Percentiles rank a stretch among this genome's conserved stretches.
Conservation (phyloP, 148 eudicot species). For the Chenopodium suecicum region DNA sequence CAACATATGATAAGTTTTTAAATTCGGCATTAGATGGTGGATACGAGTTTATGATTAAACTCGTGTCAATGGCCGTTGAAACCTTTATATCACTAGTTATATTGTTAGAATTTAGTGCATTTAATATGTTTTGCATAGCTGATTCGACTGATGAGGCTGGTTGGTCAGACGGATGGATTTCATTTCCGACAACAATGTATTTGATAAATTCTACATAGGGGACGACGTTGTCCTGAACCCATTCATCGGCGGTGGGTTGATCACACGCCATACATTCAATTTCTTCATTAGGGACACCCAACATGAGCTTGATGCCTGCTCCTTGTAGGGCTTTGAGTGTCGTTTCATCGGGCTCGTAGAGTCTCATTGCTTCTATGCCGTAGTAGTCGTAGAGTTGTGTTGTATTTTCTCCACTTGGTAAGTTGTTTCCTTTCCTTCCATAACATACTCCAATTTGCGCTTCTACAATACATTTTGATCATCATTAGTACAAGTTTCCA, state of each 20-base stretch:
- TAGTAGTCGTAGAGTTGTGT: slow-evolving; percentile 36
- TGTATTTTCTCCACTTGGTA: slow-evolving; percentile 32
- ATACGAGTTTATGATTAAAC: slow-evolving; percentile 10
- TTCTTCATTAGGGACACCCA: slow-evolving; percentile 1
- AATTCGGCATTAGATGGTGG: slow-evolving; percentile 31
- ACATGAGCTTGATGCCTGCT: slow-evolving; percentile 1
- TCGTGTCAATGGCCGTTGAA: slow-evolving; percentile 22
- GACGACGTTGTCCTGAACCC: slow-evolving; percentile 31
- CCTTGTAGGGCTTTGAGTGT: slow-evolving; percentile 31
- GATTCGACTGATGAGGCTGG: slow-evolving; percentile 25
- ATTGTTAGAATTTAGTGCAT: slow-evolving; percentile 18
- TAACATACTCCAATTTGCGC: slow-evolving; percentile 51
- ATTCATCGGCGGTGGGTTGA: not conserved
- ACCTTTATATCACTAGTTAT: slow-evolving; percentile 23
- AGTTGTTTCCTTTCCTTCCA: slow-evolving; percentile 41
- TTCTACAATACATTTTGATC: not conserved
- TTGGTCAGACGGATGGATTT: slow-evolving; percentile 19
- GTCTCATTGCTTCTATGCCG: slow-evolving; percentile 38
- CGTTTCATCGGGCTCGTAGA: slow-evolving; percentile 36
- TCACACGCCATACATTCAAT: not conserved
- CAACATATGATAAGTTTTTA: not conserved
- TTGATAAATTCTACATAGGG: slow-evolving; percentile 30
- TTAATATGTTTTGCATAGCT: slow-evolving; percentile 42
- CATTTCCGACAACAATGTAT: slow-evolving; percentile 45
- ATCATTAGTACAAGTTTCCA: too few relatives aligned